Conservation (phyloP, 495 filamentous ascomycete genomes). For the Penicillium paxilli region DNA sequence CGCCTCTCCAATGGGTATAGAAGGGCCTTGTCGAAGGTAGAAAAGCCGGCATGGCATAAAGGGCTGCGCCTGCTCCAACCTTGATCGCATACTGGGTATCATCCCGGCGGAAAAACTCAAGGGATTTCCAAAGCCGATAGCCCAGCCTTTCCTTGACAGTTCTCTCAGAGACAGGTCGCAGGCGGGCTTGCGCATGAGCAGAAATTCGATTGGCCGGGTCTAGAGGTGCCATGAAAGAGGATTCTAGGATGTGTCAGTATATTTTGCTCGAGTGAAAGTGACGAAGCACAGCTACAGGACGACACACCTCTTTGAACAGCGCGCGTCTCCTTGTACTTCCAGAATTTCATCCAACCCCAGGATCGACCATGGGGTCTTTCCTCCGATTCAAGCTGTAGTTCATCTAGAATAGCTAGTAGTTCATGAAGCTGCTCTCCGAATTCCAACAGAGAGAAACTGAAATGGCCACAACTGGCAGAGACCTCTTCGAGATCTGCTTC, state of each 20-base stretch:
- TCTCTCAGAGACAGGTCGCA: background rate
- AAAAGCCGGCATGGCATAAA: conserved; percentile 88
- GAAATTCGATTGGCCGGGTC: conserved; percentile 6
- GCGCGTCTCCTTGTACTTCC: conserved; percentile 45
- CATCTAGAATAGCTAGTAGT: conserved; percentile 80
- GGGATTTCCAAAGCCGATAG: conserved; percentile 59
- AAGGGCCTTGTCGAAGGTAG: conserved; percentile 72
- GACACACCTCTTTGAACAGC: conserved; percentile 11
- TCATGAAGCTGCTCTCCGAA: conserved; percentile 86
- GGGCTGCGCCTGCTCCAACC: conserved; percentile 81
- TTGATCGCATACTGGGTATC: conserved; percentile 84
- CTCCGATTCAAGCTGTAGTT: conserved; percentile 69
- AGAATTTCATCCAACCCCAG: conserved; percentile 89
- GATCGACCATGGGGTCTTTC: conserved; percentile 56
- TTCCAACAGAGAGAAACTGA: conserved; percentile 82
- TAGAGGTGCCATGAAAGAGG: background rate
- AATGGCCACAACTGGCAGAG: conserved; percentile 92
- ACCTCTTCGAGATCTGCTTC: conserved; percentile 96
- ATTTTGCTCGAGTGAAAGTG: background rate
- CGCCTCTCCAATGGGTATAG: conserved; percentile 88
- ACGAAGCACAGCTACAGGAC: background rate
- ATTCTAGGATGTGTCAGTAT: background rate
- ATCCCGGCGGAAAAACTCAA: conserved; percentile 61
- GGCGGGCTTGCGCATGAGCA: conserved; percentile 2
- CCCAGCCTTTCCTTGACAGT: conserved; percentile 37